Conservation (phyloP, 202 grass and related monocot genomes). For the Panicum hallii region DNA sequence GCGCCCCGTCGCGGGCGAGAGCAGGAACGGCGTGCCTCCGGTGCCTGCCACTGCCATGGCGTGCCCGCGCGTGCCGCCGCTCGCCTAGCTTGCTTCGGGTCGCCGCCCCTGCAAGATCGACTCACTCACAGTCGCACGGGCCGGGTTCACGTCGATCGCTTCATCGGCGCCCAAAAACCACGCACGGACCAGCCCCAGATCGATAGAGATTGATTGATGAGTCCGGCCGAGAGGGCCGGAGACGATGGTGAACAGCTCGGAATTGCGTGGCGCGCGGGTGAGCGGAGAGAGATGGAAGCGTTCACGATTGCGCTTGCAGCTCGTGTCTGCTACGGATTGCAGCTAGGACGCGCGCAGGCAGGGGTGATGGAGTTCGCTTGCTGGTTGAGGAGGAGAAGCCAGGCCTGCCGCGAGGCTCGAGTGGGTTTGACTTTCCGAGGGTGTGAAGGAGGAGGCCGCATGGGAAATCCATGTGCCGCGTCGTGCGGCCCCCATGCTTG, state of each 20-base stretch:
- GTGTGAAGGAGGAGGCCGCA: background rate
- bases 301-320: background rate
- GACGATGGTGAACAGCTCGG: background rate
- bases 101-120: background rate
- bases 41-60: conserved; percentile 41
- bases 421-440: no score
- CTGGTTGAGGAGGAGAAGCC: no score
- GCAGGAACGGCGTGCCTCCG: conserved; percentile 30
- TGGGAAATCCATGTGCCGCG: background rate
- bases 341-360: background rate
- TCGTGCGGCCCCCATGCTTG: no score
- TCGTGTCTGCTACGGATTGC: background rate
- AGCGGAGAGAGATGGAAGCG: background rate
- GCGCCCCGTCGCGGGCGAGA: background rate
- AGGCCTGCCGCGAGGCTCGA: no score
- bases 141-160: background rate
- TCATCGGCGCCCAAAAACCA: background rate
- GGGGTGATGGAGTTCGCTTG: background rate
- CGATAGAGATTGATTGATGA: background rate
- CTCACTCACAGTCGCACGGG: background rate
- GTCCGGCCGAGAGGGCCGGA: background rate
- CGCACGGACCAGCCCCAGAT: background rate
- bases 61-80: background rate
- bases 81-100: background rate
- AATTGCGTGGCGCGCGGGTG: background rate